Base-by-base conservation (phyloP, 1,284 basidiomycete genomes). In the Leucoagaricus sp. region DNA sequence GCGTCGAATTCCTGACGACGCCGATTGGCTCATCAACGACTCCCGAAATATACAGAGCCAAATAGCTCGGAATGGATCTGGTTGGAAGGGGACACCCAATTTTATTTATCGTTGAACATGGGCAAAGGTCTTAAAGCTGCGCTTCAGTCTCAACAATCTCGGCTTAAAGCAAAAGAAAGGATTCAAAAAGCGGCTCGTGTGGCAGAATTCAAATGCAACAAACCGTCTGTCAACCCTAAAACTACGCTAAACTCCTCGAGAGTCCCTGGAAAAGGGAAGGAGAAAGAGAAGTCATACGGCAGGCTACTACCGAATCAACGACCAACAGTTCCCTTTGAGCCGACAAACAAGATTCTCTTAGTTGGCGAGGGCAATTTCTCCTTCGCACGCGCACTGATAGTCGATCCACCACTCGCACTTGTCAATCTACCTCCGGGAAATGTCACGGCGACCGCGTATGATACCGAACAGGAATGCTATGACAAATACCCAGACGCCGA, bases 361-460 rank as follows among this genome's bases (percentile, higher is more conserved):
- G 77, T 98, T 49, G 96, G 96, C n/a, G 96, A 98, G 75, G 93
- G 93, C 25, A 95, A 98, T 71, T 98, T 99, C 66, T 96, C 94
- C 1, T 99, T 95, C 66, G 81, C 95, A 0, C 84, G 83, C 21
- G 87, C 94, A 7, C 79, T 98, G 6, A 72, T 93, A n/a, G 69
- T 72, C 55, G 75, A 78, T 63, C 80, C 83, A 8, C 83, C 86
- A 65, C 89, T 45, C 75, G 50, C 28, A n/a, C 50, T 54, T 8
- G 49, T 76, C 36, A 74, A 78, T 58, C 75, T 94, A 19, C 83
- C 88, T 0, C 77, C 89, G 0, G 70, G 70, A 17, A 91, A 90
- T 63, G 73, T 98, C 42, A 85, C 89, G 2, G 93, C 96, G 1
- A 98, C 96, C 1, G 85, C 92, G 1, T 95, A 91, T 69, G 96